Evolutionary conservation across 352 stramenopile species (phyloP), one percentile per base, ranked within the genome.

Genomic region (Peronosclerospora sorghi): DNA sequence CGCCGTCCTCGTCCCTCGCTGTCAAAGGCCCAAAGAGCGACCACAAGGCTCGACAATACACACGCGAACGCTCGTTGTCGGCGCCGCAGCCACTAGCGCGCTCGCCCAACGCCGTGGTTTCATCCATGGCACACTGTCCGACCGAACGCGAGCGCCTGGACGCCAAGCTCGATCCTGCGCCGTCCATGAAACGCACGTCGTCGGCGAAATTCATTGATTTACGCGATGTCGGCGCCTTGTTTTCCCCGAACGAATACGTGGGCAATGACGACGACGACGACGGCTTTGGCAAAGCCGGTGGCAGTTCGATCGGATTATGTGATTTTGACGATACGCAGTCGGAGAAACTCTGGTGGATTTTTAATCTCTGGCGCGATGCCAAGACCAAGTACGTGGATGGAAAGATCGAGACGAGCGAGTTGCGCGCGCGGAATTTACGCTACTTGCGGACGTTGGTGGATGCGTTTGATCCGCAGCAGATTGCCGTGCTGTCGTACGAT

Each of bases 271-370:
- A n/a, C n/a, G n/a, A n/a, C n/a, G n/a, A n/a, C n/a, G n/a, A n/a
- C n/a, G n/a, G n/a, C n/a, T n/a, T n/a, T n/a, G n/a, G n/a, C n/a
- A 28, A 73, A 86, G 38, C 56, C 86, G 13, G 57, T 45, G 15
- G 61, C 63, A 6, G 69, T 73, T 42, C 61, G 1, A 76, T 86
- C 20, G 73, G 76, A 10, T 45, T 82, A 13, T 87, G 78, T 45
- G 77, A 86, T 51, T 87, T 86, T 36, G 74, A 90, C 21, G 74
- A 86, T 48, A 67, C 79, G n/a, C 77, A 87, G 48, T 86, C 73
- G 1, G 77, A 86, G 51, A 73, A 69, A 27, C 48, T 90, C 13
- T 87, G 77, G 73, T 87, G 73, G 72, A 82, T 90, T 12, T 90
- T 90, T 29, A 87, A 86, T 26, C 23, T 68, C 21, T 90, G 74